These are phyloP conservation scores for Cladorrhinum sp. DNA, from an alignment of 2,329 filamentous ascomycete genomes.

Conservation along the genomic window DNA sequence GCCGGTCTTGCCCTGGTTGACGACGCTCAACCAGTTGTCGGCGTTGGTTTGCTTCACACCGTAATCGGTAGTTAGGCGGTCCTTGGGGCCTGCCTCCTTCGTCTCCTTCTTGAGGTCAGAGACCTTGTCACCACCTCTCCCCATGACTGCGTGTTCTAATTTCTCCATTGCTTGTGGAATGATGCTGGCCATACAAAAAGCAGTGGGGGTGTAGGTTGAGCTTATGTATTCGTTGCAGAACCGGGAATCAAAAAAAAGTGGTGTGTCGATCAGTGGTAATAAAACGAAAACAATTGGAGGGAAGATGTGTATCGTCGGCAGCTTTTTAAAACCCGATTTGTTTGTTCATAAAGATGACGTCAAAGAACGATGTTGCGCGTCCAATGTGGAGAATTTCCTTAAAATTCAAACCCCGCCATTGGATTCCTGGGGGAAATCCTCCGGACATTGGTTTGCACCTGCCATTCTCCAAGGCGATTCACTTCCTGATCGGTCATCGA, in stretches of 20 bases:
- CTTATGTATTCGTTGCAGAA: no score
- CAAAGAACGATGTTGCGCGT: not conserved
- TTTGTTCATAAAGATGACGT: not conserved
- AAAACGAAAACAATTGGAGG: not conserved
- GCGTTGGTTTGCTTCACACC: constrained; percentile 70
- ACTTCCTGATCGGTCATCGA: no score
- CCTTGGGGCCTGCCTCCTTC: constrained; percentile 55
- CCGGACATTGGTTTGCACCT: no score
- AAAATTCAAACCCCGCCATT: not conserved
- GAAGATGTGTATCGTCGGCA: no score
- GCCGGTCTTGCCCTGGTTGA: constrained; percentile 60
- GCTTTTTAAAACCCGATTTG: not conserved
- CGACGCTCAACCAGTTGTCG: constrained; percentile 73
- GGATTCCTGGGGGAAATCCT: not conserved
- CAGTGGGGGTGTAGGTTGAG: not conserved
- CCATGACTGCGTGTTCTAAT: constrained; percentile 40
- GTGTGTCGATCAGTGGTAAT: not conserved
- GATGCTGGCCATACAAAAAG: constrained; percentile 14
- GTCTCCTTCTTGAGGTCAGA: constrained; percentile 59
- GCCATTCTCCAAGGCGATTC: no score
- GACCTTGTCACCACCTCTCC: constrained; percentile 51
- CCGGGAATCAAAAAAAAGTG: not conserved
- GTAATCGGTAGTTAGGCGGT: constrained; percentile 71
- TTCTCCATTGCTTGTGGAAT: constrained; percentile 35
- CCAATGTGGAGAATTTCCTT: not conserved